Evolutionary conservation across 345 rosid genomes (phyloP), one percentile per base, ranked within the genome.

Genomic region (Pugionium dolabratum): DNA sequence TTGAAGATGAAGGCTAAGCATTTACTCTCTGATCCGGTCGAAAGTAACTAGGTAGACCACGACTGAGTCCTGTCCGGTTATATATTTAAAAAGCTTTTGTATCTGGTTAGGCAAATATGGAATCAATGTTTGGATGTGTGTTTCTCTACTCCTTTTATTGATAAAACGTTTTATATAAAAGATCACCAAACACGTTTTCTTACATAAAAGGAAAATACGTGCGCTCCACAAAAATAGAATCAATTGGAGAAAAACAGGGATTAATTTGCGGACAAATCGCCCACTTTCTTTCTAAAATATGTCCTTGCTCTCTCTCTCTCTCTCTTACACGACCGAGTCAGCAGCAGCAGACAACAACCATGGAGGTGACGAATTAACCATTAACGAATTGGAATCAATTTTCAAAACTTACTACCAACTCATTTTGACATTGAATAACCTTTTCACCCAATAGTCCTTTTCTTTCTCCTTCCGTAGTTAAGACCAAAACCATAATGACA

Each of bases 1-100:
- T 71, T 79, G 3, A 81, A 72, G 67, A 87, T 83, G 85, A 87
- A 86, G 81, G 60, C 79, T 9, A 80, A 42, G 72, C 87, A 80
- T 35, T 37, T 67, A 48, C 10, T 69, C 36, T 61, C 76, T 41
- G 41, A 37, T 36, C 79, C 69, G 1, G 39, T 70, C 43, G 75
- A 77, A 41, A 37, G 26, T 34, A 34, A 0, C 11, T 65, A 72
- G 41, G 6, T 26, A 11, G 34, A 41, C 3, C n/a, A 52, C 28
- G 47, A 35, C 42, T 53, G 4, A 4, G 62, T 42, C 54, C 41
- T 26, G 60, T 33, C 39, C 2, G 50, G 64, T 40, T 48, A 37
- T 55, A 25, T 42, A 26, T 30, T 3, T 35, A 11, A 30, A 59
- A 59, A 32, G 43, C 43, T 30, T 55, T n/a, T 30, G 26, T 32